These are phyloP conservation scores for Favolaschia claudopus DNA, from an alignment of 768 basidiomycete species.

Conservation along the genomic window DNA sequence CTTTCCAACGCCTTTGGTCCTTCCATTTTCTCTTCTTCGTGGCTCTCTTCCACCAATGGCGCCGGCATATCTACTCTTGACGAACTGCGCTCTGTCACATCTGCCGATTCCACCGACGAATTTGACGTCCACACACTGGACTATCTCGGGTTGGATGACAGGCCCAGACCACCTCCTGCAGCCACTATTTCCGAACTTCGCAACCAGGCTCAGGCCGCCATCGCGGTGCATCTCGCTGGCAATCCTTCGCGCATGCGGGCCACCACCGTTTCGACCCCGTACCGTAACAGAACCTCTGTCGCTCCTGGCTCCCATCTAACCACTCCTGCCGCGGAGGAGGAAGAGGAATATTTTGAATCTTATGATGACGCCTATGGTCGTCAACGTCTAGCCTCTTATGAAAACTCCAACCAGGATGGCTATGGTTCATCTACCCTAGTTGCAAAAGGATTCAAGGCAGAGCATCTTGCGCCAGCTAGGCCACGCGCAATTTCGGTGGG, in stretches of 20 bases:
- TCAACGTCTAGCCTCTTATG: conserved; percentile 71
- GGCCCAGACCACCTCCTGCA: conserved; percentile 76
- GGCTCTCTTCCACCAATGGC: conserved; percentile 74
- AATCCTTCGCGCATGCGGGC: conserved; percentile 85
- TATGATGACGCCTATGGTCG: conserved; percentile 60
- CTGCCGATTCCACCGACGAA: conserved; percentile 83
- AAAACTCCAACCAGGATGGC: conserved; percentile 57
- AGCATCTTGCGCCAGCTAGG: conserved; percentile 67
- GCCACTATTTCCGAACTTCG: conserved; percentile 90
- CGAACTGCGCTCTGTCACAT: conserved; percentile 82
- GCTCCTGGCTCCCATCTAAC: conserved; percentile 64
- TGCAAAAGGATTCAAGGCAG: conserved; percentile 77
- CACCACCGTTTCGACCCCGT: conserved; percentile 94
- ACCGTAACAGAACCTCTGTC: conserved; percentile 69
- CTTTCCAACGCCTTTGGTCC: conserved; percentile 87
- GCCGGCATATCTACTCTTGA: conserved; percentile 72
- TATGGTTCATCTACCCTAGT: conserved; percentile 68
- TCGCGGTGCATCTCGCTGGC: conserved; percentile 77
- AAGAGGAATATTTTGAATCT: conserved; percentile 74
- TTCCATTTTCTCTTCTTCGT: conserved; percentile 89
- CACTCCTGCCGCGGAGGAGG: conserved; percentile 75
- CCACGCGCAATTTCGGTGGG: conserved; percentile 92
- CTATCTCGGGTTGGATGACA: conserved; percentile 93
- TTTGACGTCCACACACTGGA: conserved; percentile 95
- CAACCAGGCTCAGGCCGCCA: conserved; percentile 89